Base-by-base conservation (phyloP, 495 filamentous ascomycete species). In the Hypoxylon rickii region DNA sequence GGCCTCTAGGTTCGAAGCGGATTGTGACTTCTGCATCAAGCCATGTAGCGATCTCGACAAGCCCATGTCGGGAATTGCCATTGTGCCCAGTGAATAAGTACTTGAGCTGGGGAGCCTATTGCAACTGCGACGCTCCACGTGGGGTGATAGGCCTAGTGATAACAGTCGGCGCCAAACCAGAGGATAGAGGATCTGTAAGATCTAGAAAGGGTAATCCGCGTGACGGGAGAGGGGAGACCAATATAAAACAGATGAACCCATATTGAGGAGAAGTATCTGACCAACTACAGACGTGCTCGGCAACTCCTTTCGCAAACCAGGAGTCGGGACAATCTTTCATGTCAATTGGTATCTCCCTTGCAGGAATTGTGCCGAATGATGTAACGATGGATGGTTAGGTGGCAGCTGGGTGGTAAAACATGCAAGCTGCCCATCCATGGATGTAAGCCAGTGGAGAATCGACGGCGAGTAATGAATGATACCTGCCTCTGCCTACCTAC, bases 181-280 rank as follows among this genome's bases (percentile, higher is more conserved):
- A 40, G 49, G 17, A 29, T 29, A 4, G 10, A 10, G 4, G 10
- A n/a, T 26, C 26, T 15, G 49, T 54, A 41, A 51, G 34, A 50
- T 42, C 58, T 51, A 19, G 17, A 56, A 51, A 1, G 37, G 52
- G 58, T 44, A 62, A 62, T 56, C 58, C 58, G 58, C 19, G 40
- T 11, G 20, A 47, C 41, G 46, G 48, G 31, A 16, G 32, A 47
- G 19, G 45, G 51, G 44, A 48, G 51, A 34, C 22, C 51, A 62
- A 62, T 62, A 62, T 62, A 62, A 62, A 62, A 56, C 44, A 62
- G 19, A 62, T 62, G 52, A 62, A 52, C 32, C 51, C 43, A 48
- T 56, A 59, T 43, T 56, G 58, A 56, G 51, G 58, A 45, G 58
- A 62, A 15, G 42, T 42, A 15, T 39, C 51, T 31, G 8, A 56